phyloP scores from a whole-genome alignment of 139 green algal genomes.

The Coccomyxa sp. region DNA sequence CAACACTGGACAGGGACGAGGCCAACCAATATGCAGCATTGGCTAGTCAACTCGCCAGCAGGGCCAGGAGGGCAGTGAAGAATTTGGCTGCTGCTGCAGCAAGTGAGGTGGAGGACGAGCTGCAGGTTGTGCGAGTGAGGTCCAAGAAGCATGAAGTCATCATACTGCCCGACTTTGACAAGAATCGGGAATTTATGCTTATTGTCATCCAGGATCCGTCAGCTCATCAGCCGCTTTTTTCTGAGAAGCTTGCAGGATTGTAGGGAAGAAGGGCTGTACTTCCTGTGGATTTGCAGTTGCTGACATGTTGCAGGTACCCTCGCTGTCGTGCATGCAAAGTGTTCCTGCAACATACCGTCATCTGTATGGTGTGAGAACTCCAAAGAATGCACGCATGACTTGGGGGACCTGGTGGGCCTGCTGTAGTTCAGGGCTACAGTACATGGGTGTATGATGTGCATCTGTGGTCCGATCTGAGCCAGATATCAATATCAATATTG shows the following conservation, averaged over 20 bases:
- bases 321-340: too few relatives aligned
- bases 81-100: slow-evolving; percentile 37
- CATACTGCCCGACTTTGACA: slow-evolving; percentile 77
- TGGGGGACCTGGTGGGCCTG: too few relatives aligned
- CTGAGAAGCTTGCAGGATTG: neutral
- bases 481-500: too few relatives aligned
- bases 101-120: slow-evolving; percentile 70
- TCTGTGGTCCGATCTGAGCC: too few relatives aligned
- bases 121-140: slow-evolving; percentile 79
- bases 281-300: too few relatives aligned
- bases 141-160: slow-evolving; percentile 87
- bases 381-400: too few relatives aligned
- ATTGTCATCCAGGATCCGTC: slow-evolving; percentile 73
- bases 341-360: too few relatives aligned
- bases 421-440: too few relatives aligned
- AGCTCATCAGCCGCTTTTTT: neutral
- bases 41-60: slow-evolving; percentile 62
- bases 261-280: too few relatives aligned
- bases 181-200: slow-evolving; percentile 63
- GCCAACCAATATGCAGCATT: slow-evolving; percentile 60
- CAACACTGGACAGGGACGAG: slow-evolving; percentile 76
- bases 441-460: too few relatives aligned
- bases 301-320: too few relatives aligned
- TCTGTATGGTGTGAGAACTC: too few relatives aligned
- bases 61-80: slow-evolving; percentile 67